Percentiles rank a stretch among this genome's conserved stretches.
Evolutionary conservation across 345 rosid species (phyloP).

Genomic region (Lagerstroemia speciosa): DNA sequence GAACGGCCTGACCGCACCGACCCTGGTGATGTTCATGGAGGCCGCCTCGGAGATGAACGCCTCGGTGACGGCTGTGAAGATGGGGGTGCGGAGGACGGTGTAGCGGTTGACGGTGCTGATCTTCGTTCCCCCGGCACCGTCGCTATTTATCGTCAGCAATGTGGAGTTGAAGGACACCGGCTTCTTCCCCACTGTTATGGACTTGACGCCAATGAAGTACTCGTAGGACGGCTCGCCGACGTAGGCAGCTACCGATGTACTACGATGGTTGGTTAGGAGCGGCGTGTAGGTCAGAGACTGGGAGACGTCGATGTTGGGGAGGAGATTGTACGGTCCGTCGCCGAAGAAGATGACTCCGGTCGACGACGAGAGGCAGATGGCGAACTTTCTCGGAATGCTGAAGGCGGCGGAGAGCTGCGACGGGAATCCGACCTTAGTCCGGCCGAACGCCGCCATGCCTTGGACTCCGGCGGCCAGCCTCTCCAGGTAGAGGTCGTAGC

Average conservation of each 20-base stretch:
- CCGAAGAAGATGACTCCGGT: constrained; percentile 33
- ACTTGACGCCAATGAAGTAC: constrained; percentile 32
- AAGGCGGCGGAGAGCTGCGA: constrained; percentile 23
- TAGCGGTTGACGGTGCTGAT: constrained; percentile 62
- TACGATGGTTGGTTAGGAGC: constrained; percentile 27
- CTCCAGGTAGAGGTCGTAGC: constrained; percentile 8
- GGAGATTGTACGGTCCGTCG: constrained; percentile 22
- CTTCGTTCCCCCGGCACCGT: constrained; percentile 57
- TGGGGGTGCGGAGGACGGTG: constrained; percentile 47
- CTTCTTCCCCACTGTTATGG: constrained; percentile 29
- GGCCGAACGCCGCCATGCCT: constrained; percentile 35
- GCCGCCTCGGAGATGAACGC: constrained; percentile 34
- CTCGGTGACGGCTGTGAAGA: constrained; percentile 35
- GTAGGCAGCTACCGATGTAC: constrained; percentile 13
- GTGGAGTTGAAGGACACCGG: constrained; percentile 21
- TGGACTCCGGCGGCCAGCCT: constrained; percentile 24
- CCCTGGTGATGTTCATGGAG: constrained; percentile 33
- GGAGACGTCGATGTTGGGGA: constrained; percentile 26
- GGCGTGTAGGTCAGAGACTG: constrained; percentile 32
- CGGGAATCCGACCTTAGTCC: constrained; percentile 20
- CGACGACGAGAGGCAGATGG: constrained; percentile 26
- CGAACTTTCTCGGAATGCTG: constrained; percentile 18
- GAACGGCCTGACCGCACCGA: constrained; percentile 38
- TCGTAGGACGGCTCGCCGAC: constrained; percentile 25
- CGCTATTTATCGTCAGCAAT: constrained; percentile 18